phyloP scores from a whole-genome alignment of 2,329 filamentous ascomycete genomes.

The Fusarium sp. region DNA sequence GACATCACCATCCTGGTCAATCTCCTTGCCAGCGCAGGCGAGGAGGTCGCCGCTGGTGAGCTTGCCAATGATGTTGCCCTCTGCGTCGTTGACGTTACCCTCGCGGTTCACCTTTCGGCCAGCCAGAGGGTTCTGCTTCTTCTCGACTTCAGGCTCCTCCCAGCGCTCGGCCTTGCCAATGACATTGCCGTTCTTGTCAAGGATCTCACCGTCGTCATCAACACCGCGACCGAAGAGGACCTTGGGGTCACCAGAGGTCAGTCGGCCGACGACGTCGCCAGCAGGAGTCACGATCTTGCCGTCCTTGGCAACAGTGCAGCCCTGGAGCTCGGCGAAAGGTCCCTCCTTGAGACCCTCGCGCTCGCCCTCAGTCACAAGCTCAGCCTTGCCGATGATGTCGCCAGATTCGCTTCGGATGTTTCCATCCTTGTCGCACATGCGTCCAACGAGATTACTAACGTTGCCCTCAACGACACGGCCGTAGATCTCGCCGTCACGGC shows the following conservation, averaged over 20 bases:
- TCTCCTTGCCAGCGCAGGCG: constrained; percentile 74
- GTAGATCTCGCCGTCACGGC: constrained; percentile 65
- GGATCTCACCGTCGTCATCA: constrained; percentile 85
- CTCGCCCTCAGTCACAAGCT: constrained; percentile 76
- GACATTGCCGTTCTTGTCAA: constrained; percentile 77
- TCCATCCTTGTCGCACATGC: constrained; percentile 78
- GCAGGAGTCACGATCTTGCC: constrained; percentile 74
- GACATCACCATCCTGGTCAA: constrained; percentile 78
- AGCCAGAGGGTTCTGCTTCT: constrained; percentile 63
- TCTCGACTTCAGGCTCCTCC: constrained; percentile 66
- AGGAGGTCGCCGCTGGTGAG: constrained; percentile 75
- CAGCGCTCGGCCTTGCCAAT: constrained; percentile 70
- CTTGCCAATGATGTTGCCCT: constrained; percentile 73
- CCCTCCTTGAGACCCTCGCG: constrained; percentile 72
- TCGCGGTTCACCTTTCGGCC: constrained; percentile 69
- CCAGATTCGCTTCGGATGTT: constrained; percentile 80
- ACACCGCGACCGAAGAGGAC: constrained; percentile 78
- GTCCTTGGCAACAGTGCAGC: constrained; percentile 75
- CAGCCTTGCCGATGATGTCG: constrained; percentile 74
- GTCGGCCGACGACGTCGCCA: constrained; percentile 78
- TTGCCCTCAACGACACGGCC: constrained; percentile 77
- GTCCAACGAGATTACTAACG: constrained; percentile 71
- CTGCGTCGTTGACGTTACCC: constrained; percentile 69
- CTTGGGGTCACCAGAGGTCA: constrained; percentile 78
- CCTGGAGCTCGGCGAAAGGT: constrained; percentile 74